These are phyloP conservation scores for Rhizopogon vesiculosus DNA, from an alignment of 768 basidiomycete species.

Conservation along the genomic window DNA sequence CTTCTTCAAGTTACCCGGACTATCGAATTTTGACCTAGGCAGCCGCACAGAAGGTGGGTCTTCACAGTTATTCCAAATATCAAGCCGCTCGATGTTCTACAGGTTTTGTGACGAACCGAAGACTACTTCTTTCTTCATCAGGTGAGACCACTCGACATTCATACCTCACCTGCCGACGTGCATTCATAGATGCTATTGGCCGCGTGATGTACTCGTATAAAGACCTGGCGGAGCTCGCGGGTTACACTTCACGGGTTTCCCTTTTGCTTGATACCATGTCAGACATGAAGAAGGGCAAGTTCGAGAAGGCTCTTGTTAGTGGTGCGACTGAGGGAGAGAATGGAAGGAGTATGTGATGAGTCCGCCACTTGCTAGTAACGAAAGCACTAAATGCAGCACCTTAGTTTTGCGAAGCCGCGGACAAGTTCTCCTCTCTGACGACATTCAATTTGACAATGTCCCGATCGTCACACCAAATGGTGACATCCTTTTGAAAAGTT, in stretches of 20 bases:
- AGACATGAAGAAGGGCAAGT: slow-evolving; percentile 78
- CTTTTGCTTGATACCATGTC: slow-evolving; percentile 87
- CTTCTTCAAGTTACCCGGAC: slow-evolving; percentile 83
- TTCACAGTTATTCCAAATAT: background rate
- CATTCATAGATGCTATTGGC: slow-evolving; percentile 76
- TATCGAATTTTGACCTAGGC: slow-evolving; percentile 65
- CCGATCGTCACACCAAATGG: slow-evolving; percentile 97
- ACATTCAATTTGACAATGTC: slow-evolving; percentile 89
- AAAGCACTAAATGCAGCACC: background rate
- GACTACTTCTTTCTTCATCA: slow-evolving; percentile 82
- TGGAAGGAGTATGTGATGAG: slow-evolving; percentile 53
- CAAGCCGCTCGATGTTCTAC: background rate
- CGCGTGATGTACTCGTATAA: slow-evolving; percentile 98
- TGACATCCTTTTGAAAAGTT: slow-evolving; percentile 77
- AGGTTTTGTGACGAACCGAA: slow-evolving; percentile 97
- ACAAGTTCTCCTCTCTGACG: slow-evolving; percentile 74
- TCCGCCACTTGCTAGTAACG: background rate
- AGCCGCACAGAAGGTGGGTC: slow-evolving; percentile 79
- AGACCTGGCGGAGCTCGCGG: slow-evolving; percentile 92
- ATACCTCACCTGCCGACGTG: background rate
- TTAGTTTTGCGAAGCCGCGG: slow-evolving; percentile 79
- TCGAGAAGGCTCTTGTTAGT: slow-evolving; percentile 83
- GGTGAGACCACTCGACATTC: slow-evolving; percentile 35
- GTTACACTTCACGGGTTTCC: slow-evolving; percentile 90
- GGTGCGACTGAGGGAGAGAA: slow-evolving; percentile 71